Evolutionary conservation across 768 basidiomycete species (phyloP).

Genomic region (Boletus eberwhitei): DNA sequence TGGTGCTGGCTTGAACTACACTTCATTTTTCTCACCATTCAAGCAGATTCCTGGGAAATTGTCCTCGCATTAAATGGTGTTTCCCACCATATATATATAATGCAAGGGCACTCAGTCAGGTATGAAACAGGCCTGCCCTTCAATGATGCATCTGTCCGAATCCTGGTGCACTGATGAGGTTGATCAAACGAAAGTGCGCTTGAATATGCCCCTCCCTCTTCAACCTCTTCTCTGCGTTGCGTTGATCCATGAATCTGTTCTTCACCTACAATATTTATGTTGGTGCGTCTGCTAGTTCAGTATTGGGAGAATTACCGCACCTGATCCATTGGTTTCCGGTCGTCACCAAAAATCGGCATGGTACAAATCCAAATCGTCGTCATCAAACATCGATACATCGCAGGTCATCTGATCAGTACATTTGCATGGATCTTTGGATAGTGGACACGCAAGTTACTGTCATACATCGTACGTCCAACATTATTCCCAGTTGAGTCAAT

Average conservation of each 20-base stretch:
- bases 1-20: background rate
- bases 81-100: constrained; percentile 12
- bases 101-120: background rate
- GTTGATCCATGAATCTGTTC: background rate
- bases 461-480: background rate
- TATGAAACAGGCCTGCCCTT: background rate
- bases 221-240: background rate
- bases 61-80: background rate
- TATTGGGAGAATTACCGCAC: background rate
- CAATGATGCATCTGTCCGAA: background rate
- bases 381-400: background rate
- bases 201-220: background rate
- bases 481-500: background rate
- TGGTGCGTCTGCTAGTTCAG: constrained; percentile 9
- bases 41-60: background rate
- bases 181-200: background rate
- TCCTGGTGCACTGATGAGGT: background rate
- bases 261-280: background rate
- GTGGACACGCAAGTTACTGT: background rate
- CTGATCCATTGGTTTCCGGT: background rate
- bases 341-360: background rate
- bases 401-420: background rate
- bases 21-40: background rate
- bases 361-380: too few species aligned
- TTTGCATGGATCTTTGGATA: background rate